Conservation (phyloP, 176 grass and related monocot species). For the Melocanna baccifera region DNA sequence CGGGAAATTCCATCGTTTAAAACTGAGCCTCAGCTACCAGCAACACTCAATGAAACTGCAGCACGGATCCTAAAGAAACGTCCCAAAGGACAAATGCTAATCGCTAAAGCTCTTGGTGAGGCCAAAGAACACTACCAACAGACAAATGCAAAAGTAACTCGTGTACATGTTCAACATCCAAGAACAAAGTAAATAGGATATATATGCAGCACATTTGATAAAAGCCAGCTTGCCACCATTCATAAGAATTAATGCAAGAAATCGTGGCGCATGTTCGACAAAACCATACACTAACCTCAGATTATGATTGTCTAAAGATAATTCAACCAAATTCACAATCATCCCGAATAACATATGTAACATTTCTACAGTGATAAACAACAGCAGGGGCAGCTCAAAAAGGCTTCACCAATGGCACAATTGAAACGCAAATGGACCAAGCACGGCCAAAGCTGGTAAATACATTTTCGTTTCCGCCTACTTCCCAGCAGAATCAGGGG, state of each 20-base stretch:
- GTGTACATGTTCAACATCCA: not conserved
- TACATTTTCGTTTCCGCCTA: constrained; percentile 3
- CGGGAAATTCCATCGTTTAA: too few relatives aligned
- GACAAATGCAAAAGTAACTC: not conserved
- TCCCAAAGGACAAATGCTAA: too few relatives aligned
- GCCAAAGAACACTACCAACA: not conserved
- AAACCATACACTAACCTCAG: constrained; percentile 16
- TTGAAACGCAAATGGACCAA: not conserved
- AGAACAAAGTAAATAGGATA: not conserved
- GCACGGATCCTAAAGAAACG: not conserved
- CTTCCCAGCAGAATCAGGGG: constrained; percentile 63
- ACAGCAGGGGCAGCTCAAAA: constrained; percentile 4
- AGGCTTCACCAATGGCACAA: not conserved
- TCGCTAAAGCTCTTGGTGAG: not conserved
- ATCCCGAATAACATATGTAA: not conserved
- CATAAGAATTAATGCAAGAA: not conserved
- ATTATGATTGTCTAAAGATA: constrained; percentile 6
- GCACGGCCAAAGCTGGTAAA: not conserved
- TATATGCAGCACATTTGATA: not conserved
- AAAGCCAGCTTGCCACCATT: not conserved
- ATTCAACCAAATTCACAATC: not conserved
- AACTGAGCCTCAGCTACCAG: not conserved
- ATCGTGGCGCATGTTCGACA: not conserved
- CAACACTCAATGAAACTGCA: not conserved
- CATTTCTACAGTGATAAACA: constrained; percentile 21